Base-by-base conservation (phyloP, 2,329 filamentous ascomycete species). In the Aspergillus neotritici region DNA sequence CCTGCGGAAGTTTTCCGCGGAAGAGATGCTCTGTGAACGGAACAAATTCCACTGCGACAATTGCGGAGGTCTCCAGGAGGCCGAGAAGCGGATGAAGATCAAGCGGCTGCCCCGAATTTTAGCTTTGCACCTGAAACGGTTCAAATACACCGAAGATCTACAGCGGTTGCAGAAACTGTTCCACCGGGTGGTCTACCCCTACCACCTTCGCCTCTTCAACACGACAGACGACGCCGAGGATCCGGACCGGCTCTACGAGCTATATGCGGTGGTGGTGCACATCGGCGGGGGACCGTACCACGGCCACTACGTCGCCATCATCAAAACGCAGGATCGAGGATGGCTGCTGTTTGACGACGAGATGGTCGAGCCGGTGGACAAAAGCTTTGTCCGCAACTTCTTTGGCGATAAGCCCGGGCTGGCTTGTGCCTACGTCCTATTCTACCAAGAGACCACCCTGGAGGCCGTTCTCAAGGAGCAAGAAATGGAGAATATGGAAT, bases 11-110 rank as follows among this genome's bases (percentile, higher is more conserved):
- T 98, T 98, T 60, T 98, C 93, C 0, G 89, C 93, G 35, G 93
- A 97, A 59, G 93, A 98, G 67, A 96, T 97, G 88, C 77, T 98
- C 45, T 97, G 93, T 62, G 93, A 98, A 70, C 80, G 90, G 48
- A 97, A 98, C 73, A 98, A 98, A 63, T 98, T 98, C 54, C 91
- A 98, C 62, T 98, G 93, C 69, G 93, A 98, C 64, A 90, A 90
- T 57, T 98, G 93, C 56, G 93, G 93, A 41, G 93, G 93, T 3
- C 72, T 98, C 43, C 93, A 98, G 67, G 93, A 98, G 69, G 93
- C 93, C 0, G 93, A 98, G 67, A 98, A 97, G 73, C 81, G 93
- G 51, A 98, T 98, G 93, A 98, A 97, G 74, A 91, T 98, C 56
- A 97, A 98, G 72, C 81, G 87, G 41, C 71, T 97, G 60, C 93